Conservation (phyloP, 768 basidiomycete species). For the Suillus brevipes region DNA sequence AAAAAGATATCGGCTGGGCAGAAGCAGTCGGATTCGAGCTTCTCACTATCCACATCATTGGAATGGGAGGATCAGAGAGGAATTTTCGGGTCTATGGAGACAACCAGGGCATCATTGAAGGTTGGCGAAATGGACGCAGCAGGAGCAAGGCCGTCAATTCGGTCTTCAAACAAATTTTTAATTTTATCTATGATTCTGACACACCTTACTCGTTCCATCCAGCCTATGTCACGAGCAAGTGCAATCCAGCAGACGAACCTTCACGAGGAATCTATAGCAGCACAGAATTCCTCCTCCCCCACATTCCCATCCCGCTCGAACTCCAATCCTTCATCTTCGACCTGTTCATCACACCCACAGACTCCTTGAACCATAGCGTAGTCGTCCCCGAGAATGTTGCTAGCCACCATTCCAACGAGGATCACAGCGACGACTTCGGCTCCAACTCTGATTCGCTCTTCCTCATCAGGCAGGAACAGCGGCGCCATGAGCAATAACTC, state of each 20-base stretch:
- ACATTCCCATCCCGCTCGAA: constrained; percentile 27
- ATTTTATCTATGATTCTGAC: background rate
- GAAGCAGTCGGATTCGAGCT: no score
- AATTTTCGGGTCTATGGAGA: no score
- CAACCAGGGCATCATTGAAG: no score
- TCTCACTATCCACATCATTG: no score
- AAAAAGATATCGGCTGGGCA: no score
- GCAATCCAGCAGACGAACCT: constrained; percentile 41
- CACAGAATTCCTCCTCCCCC: constrained; percentile 30
- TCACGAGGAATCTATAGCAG: constrained; percentile 33
- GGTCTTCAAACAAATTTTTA: no score
- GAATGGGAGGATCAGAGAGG: no score
- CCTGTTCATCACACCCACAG: background rate
- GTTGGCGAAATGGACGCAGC: no score
- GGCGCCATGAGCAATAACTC: background rate
- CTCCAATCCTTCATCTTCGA: constrained; percentile 14
- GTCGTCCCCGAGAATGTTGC: background rate
- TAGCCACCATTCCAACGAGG: background rate
- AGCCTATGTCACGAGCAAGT: constrained; percentile 33
- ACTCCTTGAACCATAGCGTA: no score
- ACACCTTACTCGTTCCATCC: background rate
- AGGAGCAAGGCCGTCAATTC: no score
- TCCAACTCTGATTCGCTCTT: no score
- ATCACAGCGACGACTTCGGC: no score
- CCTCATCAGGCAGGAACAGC: background rate